Evolutionary conservation across 1,284 basidiomycete genomes (phyloP).

Genomic region (Singerocomus inundabilis): DNA sequence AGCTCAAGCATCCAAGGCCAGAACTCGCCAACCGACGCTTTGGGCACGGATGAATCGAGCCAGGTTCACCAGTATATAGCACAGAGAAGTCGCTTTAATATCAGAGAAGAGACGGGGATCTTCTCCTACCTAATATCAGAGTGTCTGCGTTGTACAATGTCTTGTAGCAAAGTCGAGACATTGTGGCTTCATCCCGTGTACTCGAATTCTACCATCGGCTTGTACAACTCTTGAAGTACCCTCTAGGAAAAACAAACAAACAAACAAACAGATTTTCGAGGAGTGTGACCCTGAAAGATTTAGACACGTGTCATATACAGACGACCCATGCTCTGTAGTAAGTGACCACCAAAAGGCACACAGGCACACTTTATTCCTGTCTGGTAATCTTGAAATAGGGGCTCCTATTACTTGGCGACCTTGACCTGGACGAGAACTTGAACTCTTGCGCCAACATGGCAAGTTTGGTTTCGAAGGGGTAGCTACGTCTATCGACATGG

Average conservation of each 20-base stretch:
- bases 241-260: background rate
- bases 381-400: background rate
- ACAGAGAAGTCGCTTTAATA: background rate
- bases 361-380: background rate
- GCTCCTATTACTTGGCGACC: background rate
- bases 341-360: background rate
- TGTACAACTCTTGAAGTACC: background rate
- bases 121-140: background rate
- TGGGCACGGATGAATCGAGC: background rate
- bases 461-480: background rate
- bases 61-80: background rate
- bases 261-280: too few relatives aligned
- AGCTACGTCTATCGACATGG: background rate
- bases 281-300: too few relatives aligned
- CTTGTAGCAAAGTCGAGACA: background rate
- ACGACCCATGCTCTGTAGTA: background rate
- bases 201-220: background rate
- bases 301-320: background rate
- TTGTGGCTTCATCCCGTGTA: background rate
- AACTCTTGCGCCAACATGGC: background rate
- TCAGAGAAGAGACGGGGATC: background rate
- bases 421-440: background rate
- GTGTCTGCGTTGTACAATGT: background rate
- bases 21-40: background rate
- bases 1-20: background rate